These are phyloP conservation scores for Trametes hirsuta DNA, from an alignment of 1,284 basidiomycete species.

Conservation along the genomic window DNA sequence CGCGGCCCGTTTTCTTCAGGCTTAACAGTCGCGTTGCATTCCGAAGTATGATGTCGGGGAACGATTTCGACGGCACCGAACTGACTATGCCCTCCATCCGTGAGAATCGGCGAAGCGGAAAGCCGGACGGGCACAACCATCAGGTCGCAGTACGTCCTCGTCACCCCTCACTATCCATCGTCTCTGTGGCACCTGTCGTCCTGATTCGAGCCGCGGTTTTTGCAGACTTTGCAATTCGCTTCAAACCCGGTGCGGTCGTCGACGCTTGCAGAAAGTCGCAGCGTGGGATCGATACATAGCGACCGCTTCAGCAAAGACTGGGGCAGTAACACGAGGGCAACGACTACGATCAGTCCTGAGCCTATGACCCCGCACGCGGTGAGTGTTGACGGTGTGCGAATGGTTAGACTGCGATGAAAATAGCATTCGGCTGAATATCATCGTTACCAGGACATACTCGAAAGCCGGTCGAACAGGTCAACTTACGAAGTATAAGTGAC, in stretches of 20 bases:
- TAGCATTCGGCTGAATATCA: no score
- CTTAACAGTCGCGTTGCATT: slow-evolving; percentile 20
- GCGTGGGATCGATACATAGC: no score
- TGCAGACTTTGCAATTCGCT: slow-evolving; percentile 15
- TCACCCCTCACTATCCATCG: no score
- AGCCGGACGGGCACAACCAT: not conserved
- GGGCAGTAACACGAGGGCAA: no score
- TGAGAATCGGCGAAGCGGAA: not conserved
- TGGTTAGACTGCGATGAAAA: no score
- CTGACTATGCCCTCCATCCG: not conserved
- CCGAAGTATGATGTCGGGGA: slow-evolving; percentile 13
- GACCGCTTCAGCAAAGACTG: no score
- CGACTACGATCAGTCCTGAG: no score
- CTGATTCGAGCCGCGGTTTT: not conserved
- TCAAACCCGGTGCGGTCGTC: not conserved
- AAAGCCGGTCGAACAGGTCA: no score
- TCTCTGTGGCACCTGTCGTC: not conserved
- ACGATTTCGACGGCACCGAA: slow-evolving; percentile 6
- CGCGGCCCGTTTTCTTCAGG: not conserved
- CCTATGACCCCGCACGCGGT: no score
- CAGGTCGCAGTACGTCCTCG: slow-evolving; percentile 5
- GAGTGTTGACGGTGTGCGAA: no score
- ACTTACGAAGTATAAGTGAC: no score
- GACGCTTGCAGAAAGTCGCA: not conserved
- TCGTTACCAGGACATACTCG: no score